Conservation (phyloP, 495 filamentous ascomycete species). For the Hypoxylon fuscum region DNA sequence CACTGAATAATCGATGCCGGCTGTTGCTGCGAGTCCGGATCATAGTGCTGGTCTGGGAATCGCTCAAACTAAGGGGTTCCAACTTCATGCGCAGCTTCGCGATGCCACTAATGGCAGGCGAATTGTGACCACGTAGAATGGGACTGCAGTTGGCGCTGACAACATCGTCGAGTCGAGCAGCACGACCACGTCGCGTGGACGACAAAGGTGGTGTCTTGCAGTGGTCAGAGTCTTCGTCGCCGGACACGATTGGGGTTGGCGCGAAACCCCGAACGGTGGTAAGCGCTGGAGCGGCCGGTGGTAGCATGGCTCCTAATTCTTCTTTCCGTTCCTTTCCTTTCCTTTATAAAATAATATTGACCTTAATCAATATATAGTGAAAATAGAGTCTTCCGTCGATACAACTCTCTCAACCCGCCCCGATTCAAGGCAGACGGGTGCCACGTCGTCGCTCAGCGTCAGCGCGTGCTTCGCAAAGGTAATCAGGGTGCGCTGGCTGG, state of each 20-base stretch:
- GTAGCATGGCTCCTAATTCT: conserved; percentile 46
- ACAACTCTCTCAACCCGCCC: conserved; percentile 36
- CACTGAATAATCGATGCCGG: conserved; percentile 41
- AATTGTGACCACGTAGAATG: conserved; percentile 64
- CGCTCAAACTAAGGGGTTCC: conserved; percentile 67
- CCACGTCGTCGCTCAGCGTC: conserved; percentile 62
- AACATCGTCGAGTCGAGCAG: conserved; percentile 58
- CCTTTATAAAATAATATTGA: conserved; percentile 56
- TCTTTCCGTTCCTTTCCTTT: conserved; percentile 56
- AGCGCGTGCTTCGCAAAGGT: conserved; percentile 52
- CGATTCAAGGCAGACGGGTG: conserved; percentile 52
- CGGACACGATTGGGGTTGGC: conserved; percentile 79
- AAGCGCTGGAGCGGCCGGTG: conserved; percentile 67
- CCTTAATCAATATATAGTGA: conserved; percentile 17
- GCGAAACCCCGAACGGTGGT: conserved; percentile 79
- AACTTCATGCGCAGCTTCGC: conserved; percentile 81
- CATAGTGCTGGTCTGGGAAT: conserved; percentile 56
- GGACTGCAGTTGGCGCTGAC: conserved; percentile 70
- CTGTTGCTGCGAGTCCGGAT: conserved; percentile 54
- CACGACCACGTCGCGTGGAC: conserved; percentile 45
- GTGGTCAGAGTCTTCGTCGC: conserved; percentile 85
- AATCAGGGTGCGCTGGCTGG: conserved; percentile 49
- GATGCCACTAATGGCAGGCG: conserved; percentile 70
- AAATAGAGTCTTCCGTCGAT: conserved; percentile 25
- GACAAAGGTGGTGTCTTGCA: conserved; percentile 49